Conservation (phyloP, 441 rosid species). For the Adansonia gregorii region DNA sequence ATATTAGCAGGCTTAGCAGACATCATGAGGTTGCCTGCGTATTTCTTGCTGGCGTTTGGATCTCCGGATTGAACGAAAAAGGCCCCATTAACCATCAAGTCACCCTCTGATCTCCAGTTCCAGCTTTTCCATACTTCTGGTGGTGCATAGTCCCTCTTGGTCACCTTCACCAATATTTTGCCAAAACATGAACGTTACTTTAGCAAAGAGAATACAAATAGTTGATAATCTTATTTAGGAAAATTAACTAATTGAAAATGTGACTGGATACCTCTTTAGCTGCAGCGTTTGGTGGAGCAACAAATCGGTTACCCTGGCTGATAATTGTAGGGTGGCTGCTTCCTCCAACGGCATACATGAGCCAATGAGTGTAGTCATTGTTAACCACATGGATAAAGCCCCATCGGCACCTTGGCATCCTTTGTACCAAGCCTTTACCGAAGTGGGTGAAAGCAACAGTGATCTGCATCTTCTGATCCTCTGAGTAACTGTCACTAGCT, state of each 20-base stretch:
- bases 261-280: slow-evolving; percentile 44
- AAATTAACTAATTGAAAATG: not conserved
- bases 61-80: not conserved
- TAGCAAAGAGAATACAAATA: not conserved
- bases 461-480: slow-evolving; percentile 50
- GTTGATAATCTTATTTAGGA: not conserved
- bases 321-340: slow-evolving; percentile 57
- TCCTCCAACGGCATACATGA: slow-evolving; percentile 64
- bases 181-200: not conserved
- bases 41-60: not conserved
- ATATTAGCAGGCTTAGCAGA: not conserved
- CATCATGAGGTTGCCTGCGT: not conserved
- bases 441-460: slow-evolving; percentile 58
- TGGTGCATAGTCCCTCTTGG: not conserved
- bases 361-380: slow-evolving; percentile 70
- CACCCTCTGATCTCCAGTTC: slow-evolving; percentile 5
- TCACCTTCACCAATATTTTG: not conserved
- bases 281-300: slow-evolving; percentile 41
- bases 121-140: not conserved
- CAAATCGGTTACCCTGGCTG: slow-evolving; percentile 62
- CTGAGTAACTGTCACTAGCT: slow-evolving; percentile 35
- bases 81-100: not conserved
- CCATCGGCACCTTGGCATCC: slow-evolving; percentile 60
- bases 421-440: slow-evolving; percentile 49
- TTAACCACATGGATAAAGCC: slow-evolving; percentile 72